Conservation (phyloP, 371 early-diverging fungal species). For the Dichotomocladium elegans region DNA sequence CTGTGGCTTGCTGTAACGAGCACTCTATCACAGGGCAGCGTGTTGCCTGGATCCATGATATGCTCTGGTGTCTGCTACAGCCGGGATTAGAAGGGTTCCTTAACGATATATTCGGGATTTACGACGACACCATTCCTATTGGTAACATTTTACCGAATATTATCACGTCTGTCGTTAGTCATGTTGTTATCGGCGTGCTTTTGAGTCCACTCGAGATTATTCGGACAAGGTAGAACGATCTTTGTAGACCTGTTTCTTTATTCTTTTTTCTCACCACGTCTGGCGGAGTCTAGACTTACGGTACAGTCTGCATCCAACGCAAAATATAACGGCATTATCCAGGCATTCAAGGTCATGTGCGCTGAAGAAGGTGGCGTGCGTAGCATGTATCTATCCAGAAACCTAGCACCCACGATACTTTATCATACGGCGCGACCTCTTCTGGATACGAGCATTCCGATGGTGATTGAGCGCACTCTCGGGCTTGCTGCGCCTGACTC, state of each 20-base stretch:
- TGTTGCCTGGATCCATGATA: not conserved
- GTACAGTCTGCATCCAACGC: constrained; percentile 74
- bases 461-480: constrained; percentile 71
- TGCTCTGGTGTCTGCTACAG: not conserved
- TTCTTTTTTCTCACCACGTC: too few relatives aligned
- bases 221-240: constrained; percentile 63
- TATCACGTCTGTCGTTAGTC: constrained; percentile 67
- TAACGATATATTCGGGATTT: constrained; percentile 73
- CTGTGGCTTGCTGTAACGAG: too few relatives aligned
- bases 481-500: constrained; percentile 59
- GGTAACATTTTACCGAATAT: constrained; percentile 62
- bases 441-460: constrained; percentile 63
- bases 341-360: constrained; percentile 70
- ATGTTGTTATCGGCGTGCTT: constrained; percentile 64
- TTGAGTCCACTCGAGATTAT: constrained; percentile 78
- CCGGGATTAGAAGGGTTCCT: constrained; percentile 72
- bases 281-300: constrained; percentile 23
- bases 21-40: not conserved
- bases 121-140: constrained; percentile 74
- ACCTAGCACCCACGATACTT: constrained; percentile 74
- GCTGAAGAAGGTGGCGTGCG: constrained; percentile 79
- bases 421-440: constrained; percentile 73
- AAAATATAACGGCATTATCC: constrained; percentile 73
- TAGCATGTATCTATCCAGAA: constrained; percentile 59
- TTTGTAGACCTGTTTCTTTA: too few relatives aligned